These are phyloP conservation scores for Ceratocystis ficicola DNA, from an alignment of 2,329 filamentous ascomycete species.

Conservation along the genomic window DNA sequence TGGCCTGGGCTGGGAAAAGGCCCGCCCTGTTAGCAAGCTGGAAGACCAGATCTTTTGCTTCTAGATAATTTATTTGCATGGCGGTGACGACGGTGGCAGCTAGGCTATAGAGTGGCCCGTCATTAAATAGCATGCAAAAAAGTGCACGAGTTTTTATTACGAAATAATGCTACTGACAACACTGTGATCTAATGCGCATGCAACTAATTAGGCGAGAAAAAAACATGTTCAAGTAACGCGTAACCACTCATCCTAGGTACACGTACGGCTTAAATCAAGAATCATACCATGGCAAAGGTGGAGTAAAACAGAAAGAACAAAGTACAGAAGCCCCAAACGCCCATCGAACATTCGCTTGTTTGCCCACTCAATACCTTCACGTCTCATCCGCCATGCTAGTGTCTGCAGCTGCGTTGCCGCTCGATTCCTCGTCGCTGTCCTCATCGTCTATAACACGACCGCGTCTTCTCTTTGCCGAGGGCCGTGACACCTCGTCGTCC, in stretches of 20 bases:
- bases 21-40: conserved; percentile 89
- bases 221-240: not conserved
- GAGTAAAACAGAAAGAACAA: conserved; percentile 1
- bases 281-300: conserved; percentile 2
- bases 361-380: not conserved
- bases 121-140: not conserved
- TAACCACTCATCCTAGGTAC: not conserved
- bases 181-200: not conserved
- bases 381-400: conserved; percentile 20
- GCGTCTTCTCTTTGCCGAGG: conserved; percentile 33
- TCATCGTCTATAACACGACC: conserved; percentile 39
- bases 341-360: not conserved
- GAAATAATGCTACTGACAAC: conserved; percentile 17
- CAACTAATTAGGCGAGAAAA: not conserved
- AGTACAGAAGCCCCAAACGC: conserved; percentile 14
- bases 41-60: conserved; percentile 98
- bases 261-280: not conserved
- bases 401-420: conserved; percentile 25
- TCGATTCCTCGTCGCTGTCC: conserved; percentile 41
- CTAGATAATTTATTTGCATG: conserved; percentile 27
- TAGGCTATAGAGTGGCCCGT: not conserved
- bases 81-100: not conserved
- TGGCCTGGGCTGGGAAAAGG: conserved; percentile 80
- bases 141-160: conserved; percentile 7
- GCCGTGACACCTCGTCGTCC: conserved; percentile 40